These are phyloP conservation scores for Sarocladium kiliense DNA, from an alignment of 2,329 filamentous ascomycete species.

Conservation along the genomic window DNA sequence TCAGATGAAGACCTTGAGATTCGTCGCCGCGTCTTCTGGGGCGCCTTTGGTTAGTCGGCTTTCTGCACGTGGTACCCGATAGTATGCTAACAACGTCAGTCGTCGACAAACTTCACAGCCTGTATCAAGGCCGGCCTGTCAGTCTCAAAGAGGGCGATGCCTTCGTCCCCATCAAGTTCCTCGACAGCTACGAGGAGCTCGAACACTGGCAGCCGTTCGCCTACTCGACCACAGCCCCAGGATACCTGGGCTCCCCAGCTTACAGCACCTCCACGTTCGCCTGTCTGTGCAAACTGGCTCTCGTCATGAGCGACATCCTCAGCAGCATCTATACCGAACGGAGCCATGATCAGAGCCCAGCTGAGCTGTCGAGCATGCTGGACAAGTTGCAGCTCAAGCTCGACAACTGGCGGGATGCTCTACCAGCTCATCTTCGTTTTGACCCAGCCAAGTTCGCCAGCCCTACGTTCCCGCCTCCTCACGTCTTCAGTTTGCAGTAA, in stretches of 20 bases:
- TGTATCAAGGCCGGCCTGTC: slow-evolving; percentile 49
- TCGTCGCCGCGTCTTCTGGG: slow-evolving; percentile 39
- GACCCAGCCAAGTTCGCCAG: slow-evolving; percentile 22
- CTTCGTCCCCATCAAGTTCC: slow-evolving; percentile 39
- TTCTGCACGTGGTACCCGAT: not conserved
- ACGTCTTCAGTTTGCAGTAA: slow-evolving; percentile 36
- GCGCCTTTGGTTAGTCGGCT: slow-evolving; percentile 28
- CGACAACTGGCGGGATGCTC: slow-evolving; percentile 31
- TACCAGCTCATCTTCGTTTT: slow-evolving; percentile 38
- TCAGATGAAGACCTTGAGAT: slow-evolving; percentile 41
- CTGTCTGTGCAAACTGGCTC: slow-evolving; percentile 35
- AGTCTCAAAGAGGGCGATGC: slow-evolving; percentile 40
- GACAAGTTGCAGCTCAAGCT: slow-evolving; percentile 34
- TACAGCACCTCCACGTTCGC: slow-evolving; percentile 39
- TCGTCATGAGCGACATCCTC: slow-evolving; percentile 40
- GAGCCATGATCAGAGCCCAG: slow-evolving; percentile 27
- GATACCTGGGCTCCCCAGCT: slow-evolving; percentile 29
- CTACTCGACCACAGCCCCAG: slow-evolving; percentile 22
- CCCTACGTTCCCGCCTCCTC: slow-evolving; percentile 31
- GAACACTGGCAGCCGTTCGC: slow-evolving; percentile 45
- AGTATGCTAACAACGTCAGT: slow-evolving; percentile 14
- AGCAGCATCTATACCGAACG: slow-evolving; percentile 40
- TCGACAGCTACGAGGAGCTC: slow-evolving; percentile 47
- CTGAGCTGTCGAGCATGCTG: slow-evolving; percentile 29
- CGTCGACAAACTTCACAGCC: slow-evolving; percentile 46